These are phyloP conservation scores for Trichoderma afroharzianum DNA, from an alignment of 2,329 filamentous ascomycete species.

Conservation along the genomic window DNA sequence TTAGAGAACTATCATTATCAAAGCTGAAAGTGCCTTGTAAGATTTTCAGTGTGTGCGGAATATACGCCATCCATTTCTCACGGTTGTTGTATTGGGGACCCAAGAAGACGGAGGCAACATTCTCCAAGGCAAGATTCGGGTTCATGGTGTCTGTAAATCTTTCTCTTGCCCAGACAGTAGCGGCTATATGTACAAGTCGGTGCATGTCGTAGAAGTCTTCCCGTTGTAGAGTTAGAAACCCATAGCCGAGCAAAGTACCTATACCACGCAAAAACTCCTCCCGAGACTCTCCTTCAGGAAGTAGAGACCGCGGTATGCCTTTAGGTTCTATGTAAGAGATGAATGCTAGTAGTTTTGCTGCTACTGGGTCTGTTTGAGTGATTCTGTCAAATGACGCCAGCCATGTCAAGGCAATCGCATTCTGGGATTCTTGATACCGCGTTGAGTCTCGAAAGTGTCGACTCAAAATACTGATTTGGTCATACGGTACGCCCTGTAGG, in stretches of 20 bases:
- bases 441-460: constrained; percentile 33
- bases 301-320: constrained; percentile 33
- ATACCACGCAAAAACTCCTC: constrained; percentile 21
- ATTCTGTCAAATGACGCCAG: constrained; percentile 41
- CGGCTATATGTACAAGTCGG: constrained; percentile 27
- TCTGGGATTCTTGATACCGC: constrained; percentile 28
- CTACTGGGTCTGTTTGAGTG: constrained; percentile 24
- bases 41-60: not conserved
- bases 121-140: not conserved
- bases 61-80: constrained; percentile 1
- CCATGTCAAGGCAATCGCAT: constrained; percentile 34
- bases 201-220: constrained; percentile 29
- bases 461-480: constrained; percentile 29
- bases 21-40: not conserved
- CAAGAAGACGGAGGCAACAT: not conserved
- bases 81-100: not conserved
- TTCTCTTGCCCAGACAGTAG: constrained; percentile 21
- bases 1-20: not conserved
- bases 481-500: constrained; percentile 26
- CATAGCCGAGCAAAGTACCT: constrained; percentile 27
- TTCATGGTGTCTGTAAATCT: not conserved
- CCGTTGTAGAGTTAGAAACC: constrained; percentile 24
- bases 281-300: constrained; percentile 22
- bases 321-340: constrained; percentile 36
- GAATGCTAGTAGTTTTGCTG: constrained; percentile 35